These are phyloP conservation scores for Pelargonium cotyledonis DNA, from an alignment of 441 rosid genomes.

Conservation along the genomic window DNA sequence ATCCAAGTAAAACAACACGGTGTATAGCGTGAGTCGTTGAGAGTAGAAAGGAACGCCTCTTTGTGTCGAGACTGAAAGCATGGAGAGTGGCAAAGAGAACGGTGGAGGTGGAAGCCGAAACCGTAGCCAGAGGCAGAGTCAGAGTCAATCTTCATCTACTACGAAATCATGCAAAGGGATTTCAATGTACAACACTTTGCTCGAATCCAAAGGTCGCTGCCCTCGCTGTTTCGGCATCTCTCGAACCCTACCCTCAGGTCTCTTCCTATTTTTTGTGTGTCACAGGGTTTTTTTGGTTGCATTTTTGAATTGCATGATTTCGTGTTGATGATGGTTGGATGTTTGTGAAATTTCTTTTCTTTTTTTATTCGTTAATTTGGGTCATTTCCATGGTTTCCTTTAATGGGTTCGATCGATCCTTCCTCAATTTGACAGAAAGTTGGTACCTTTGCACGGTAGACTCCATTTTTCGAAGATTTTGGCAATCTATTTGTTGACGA, in stretches of 20 bases:
- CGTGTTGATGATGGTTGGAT: neutral
- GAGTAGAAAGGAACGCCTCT: too few species aligned
- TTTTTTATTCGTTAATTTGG: neutral
- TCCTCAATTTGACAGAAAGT: too few species aligned
- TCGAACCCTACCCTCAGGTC: constrained; percentile 49
- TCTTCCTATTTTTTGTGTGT: neutral
- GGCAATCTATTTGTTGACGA: neutral
- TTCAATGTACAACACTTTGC: constrained; percentile 51
- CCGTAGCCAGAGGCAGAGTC: neutral
- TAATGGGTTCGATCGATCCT: neutral
- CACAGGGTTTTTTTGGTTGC: neutral
- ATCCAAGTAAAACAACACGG: too few species aligned
- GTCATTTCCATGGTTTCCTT: neutral
- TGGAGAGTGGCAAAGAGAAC: neutral
- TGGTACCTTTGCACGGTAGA: neutral
- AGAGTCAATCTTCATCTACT: neutral
- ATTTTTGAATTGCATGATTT: too few species aligned
- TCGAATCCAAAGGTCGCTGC: constrained; percentile 45
- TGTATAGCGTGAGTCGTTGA: too few species aligned
- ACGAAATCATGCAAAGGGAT: constrained; percentile 62
- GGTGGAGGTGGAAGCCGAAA: neutral
- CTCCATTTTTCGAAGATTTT: neutral
- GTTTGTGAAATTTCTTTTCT: neutral
- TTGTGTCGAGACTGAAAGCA: neutral
- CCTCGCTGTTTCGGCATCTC: constrained; percentile 81